Base-by-base conservation (phyloP, 1,139 yeast genomes). In the Diutina ranongensis region DNA sequence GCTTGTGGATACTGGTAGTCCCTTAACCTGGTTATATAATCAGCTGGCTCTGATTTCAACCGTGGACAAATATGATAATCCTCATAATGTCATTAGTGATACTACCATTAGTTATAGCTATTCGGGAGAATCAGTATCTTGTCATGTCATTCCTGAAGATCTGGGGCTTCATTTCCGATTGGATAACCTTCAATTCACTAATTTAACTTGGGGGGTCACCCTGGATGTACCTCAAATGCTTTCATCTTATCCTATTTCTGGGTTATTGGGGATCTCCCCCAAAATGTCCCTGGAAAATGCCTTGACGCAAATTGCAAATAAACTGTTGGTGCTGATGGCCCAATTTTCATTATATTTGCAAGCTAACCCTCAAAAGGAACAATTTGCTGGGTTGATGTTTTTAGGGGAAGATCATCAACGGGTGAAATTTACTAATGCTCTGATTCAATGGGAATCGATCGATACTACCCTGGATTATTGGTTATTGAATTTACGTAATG, bases 1-100 rank as follows among this genome's bases (percentile, higher is more conserved):
- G 33, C 18, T 38, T 16, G 31, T 38, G 32, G 42, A 38, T 16
- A 38, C 42, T 8, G 42, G 42, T 4, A 38, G 42, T 25, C 42
- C 42, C n/a, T 18, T 38, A 12, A 22, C 42, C 20, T 38, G 42
- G 42, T 25, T 38, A 22, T 38, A 38, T 25, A 38, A 38, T 25
- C 31, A 25, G 33, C 32, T 25, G 42, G 42, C 42, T n/a, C 42
- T 25, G 42, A 25, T 38, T 25, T 13, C 13, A 4, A 20, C 42
- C 19, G 42, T 38, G n/a, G 18, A 22, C 7, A 25, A 10, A 8
- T 38, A 21, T 12, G 22, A 38, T 8, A 9, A 13, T 3, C 31
- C 20, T 22, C 31, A 20, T 3, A 4, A 20, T 4, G 7, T 25
- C 2, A 12, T 13, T 9, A 8, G 31, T 13, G 8, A 13, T 3